Evolutionary conservation across 441 rosid species (phyloP), one percentile per base, ranked within the genome.

Genomic region (Adansonia grandidieri): DNA sequence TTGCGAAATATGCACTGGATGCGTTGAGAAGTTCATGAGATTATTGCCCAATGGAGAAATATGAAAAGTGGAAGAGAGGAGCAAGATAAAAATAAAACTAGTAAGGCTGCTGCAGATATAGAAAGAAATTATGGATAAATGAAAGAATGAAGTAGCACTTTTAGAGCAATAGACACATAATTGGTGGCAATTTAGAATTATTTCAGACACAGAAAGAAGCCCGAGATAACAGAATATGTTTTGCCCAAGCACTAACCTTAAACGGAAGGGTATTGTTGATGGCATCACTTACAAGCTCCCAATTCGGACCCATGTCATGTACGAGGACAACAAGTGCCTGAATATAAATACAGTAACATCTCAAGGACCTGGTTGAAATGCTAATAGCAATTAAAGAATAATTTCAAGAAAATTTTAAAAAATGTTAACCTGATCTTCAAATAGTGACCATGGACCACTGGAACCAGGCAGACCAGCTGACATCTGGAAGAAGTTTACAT

Each of bases 221-320:
- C 71, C 70, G 28, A 19, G 47, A 44, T 57, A 64, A 73, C 22
- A 74, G 47, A 50, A 82, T 51, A 71, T 37, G 77, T 9, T 40
- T 69, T 28, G 74, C 56, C 19, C 75, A 78, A 42, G 56, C 61
- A 79, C 78, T 84, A 81, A 93, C 99, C 97, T 97, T 94, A 68
- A 97, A 92, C 71, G 94, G 96, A 84, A 94, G 89, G 75, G 94
- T 88, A 84, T 89, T 89, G 82, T 95, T 97, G 85, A 97, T 86
- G 66, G 97, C 97, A 87, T 97, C 99, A 84, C 99, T 94, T 54
- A 97, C 91, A 86, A 97, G 97, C 91, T 94, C 99, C 99, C 99
- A 97, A 78, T 94, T 95, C 51, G 97, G 99, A 80, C 99, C 99
- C 99, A 97, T 87, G 80, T 97, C 99, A 83, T 97, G 99, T 58